Evolutionary conservation across 371 early-diverging fungal genomes (phyloP), one percentile per base, ranked within the genome.

Genomic region (Entomophthora muscae): DNA sequence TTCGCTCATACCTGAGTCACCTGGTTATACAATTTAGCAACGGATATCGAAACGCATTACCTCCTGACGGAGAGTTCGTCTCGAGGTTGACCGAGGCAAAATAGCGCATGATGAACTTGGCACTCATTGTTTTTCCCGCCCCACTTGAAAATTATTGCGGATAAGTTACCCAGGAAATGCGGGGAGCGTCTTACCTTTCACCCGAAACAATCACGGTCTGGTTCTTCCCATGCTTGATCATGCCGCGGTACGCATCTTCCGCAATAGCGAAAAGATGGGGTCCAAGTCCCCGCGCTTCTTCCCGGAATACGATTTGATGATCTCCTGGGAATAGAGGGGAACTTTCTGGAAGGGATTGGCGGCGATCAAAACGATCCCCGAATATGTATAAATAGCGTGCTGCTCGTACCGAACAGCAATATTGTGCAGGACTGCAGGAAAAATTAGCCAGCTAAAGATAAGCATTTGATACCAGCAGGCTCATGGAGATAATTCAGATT

Each of bases 211-310:
- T 89, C 67, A 99, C 93, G 22, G 97, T 93, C 75, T 99, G 99
- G 75, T 98, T 95, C 68, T 82, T 79, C 64, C 80, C 75, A 61
- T 93, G 91, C 53, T 86, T 79, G 23, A 95, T 79, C 93, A 99
- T 91, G 64, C 85, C 83, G 24, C 90, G 79, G 74, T 95, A 98
- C n/a, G 98, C 95, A 75, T 96, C 93, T 74, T 95, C 95, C 21
- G 98, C 97, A 67, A 98, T 91, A 30, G 95, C 95, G 78, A 94
- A 99, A 76, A 99, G 82, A 74, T 99, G 99, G 29, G 99, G 99
- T 93, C 94, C 29, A 94, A 77, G 69, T 97, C 93, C 32, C 91
- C 97, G 51, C 95, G 83, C 66, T 85, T 81, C 71, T 89, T 90
- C 22, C 94, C 95, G 1, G 91, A 87, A 70, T 98, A 95, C 64